Evolutionary conservation across 2,329 filamentous ascomycete genomes (phyloP).

Genomic region (Microcyclospora tardicrescens): DNA sequence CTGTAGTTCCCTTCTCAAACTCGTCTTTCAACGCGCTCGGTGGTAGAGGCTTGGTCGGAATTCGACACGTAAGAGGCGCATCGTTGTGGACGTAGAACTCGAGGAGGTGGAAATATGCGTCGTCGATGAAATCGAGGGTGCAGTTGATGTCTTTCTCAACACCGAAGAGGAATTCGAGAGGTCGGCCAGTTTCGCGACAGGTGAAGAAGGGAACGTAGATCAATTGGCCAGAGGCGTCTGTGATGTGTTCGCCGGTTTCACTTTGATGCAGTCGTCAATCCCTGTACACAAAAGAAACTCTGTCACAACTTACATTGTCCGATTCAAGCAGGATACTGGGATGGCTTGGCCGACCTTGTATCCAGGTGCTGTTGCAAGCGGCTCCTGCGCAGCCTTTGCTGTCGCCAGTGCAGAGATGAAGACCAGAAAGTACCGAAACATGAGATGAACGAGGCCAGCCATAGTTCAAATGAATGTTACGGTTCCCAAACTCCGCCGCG

Average conservation of each 20-base stretch:
- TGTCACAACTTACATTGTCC: slow-evolving; percentile 32
- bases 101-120: slow-evolving; percentile 75
- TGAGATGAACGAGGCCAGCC: slow-evolving; percentile 13
- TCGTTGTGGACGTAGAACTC: slow-evolving; percentile 98
- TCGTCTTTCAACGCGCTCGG: slow-evolving; percentile 24
- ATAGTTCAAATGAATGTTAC: slow-evolving; percentile 4
- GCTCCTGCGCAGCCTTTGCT: slow-evolving; percentile 27
- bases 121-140: slow-evolving; percentile 63
- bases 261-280: slow-evolving; percentile 31
- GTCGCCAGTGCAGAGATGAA: slow-evolving; percentile 25
- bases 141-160: slow-evolving; percentile 69
- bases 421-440: slow-evolving; percentile 17
- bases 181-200: slow-evolving; percentile 75
- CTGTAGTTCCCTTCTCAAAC: slow-evolving; percentile 21
- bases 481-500: too few relatives aligned
- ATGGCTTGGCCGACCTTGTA: slow-evolving; percentile 38
- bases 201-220: slow-evolving; percentile 84
- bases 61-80: slow-evolving; percentile 79
- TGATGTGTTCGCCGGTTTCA: slow-evolving; percentile 80
- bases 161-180: slow-evolving; percentile 79
- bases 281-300: background rate
- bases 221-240: slow-evolving; percentile 65
- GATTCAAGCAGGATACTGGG: slow-evolving; percentile 39
- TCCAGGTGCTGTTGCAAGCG: slow-evolving; percentile 24
- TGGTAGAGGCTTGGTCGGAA: slow-evolving; percentile 60